phyloP scores from a whole-genome alignment of 169 alveolate genomes.

The Fabrea salina region DNA sequence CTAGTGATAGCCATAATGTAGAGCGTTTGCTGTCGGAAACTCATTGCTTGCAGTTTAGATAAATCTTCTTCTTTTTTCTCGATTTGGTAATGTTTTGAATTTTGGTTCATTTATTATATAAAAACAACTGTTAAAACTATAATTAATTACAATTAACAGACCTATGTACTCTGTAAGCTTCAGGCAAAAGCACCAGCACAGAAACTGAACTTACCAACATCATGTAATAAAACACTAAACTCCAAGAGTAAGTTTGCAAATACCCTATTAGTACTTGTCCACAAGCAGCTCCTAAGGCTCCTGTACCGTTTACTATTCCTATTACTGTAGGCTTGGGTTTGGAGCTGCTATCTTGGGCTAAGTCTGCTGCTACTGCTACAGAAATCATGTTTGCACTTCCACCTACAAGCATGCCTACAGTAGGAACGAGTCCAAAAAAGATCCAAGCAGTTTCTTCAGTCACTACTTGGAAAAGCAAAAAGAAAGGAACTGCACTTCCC shows the following conservation, averaged over 20 bases:
- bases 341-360: not conserved
- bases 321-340: not conserved
- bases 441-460: no score
- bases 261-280: not conserved
- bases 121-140: no score
- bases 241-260: not conserved
- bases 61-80: no score
- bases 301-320: not conserved
- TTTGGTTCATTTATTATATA: no score
- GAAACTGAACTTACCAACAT: not conserved
- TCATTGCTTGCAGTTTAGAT: not conserved
- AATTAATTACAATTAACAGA: no score
- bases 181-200: no score
- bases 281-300: not conserved
- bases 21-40: constrained; percentile 14
- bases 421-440: not conserved
- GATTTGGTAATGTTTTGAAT: no score
- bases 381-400: constrained; percentile 18
- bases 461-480: no score
- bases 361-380: constrained; percentile 7
- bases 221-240: not conserved
- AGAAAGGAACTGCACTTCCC: not conserved
- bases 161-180: no score
- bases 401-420: constrained; percentile 9
- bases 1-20: not conserved